Percentiles rank a stretch among this genome's conserved stretches.
Evolutionary conservation across 2,329 filamentous ascomycete species (phyloP).

Genomic region (Pseudogymnoascus sp.): DNA sequence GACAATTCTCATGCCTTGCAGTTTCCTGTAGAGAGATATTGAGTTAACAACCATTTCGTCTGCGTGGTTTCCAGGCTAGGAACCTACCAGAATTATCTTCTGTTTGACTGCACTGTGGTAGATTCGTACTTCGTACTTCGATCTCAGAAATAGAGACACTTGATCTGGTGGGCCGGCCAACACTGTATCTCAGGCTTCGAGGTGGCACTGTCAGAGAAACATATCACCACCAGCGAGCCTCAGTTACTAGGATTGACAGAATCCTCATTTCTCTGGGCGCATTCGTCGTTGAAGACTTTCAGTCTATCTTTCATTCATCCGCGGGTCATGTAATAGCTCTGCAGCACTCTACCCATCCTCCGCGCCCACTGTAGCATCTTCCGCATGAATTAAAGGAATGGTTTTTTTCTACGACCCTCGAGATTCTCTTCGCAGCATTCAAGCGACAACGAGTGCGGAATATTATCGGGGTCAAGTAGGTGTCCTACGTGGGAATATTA

Average conservation of each 20-base stretch:
- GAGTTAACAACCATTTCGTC: neutral
- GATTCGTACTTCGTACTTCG: neutral
- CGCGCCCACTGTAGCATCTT: constrained; percentile 29
- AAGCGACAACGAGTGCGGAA: constrained; percentile 4
- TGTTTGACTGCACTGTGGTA: neutral
- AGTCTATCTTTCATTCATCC: constrained; percentile 18
- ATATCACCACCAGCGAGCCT: neutral
- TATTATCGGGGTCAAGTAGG: neutral
- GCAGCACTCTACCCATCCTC: constrained; percentile 28
- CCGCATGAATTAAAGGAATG: constrained; percentile 27
- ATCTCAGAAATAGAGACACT: neutral
- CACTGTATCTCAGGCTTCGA: neutral
- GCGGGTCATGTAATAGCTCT: constrained; percentile 28
- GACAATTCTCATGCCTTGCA: neutral
- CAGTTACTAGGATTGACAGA: neutral
- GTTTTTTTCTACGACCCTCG: constrained; percentile 24
- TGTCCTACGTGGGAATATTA: neutral
- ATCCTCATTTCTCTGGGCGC: neutral
- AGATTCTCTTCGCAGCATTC: constrained; percentile 20
- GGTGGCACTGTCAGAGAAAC: neutral
- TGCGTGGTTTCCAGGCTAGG: neutral
- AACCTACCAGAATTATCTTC: neutral
- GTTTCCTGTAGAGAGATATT: neutral
- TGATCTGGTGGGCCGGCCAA: neutral
- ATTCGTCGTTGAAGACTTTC: neutral